phyloP scores from a whole-genome alignment of 495 filamentous ascomycete genomes.

The Daldinia grandis region DNA sequence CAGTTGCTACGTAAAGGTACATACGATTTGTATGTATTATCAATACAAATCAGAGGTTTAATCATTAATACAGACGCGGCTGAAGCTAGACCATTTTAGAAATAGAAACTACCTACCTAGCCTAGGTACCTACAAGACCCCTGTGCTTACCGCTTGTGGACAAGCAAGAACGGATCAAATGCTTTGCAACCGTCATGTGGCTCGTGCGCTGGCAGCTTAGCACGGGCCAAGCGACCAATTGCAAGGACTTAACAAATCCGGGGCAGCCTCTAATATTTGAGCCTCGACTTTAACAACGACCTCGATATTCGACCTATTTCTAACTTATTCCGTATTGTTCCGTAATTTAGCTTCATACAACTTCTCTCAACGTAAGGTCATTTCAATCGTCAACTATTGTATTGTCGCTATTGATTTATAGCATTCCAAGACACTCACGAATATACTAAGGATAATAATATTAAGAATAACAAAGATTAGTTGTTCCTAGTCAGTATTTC shows the following conservation, averaged over 20 bases:
- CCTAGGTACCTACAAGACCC: slow-evolving; percentile 28
- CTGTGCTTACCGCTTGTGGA: slow-evolving; percentile 23
- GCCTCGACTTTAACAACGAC: slow-evolving; percentile 12
- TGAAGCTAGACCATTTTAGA: slow-evolving; percentile 35
- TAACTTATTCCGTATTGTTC: not conserved
- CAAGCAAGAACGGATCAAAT: slow-evolving; percentile 10
- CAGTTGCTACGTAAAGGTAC: not conserved
- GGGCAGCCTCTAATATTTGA: slow-evolving; percentile 28
- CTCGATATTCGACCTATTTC: slow-evolving; percentile 15
- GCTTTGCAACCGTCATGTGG: slow-evolving; percentile 31
- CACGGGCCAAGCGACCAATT: slow-evolving; percentile 16
- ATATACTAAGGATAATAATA: too few relatives aligned
- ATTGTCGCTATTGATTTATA: not conserved
- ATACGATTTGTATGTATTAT: not conserved
- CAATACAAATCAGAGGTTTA: slow-evolving; percentile 13
- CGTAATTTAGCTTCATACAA: not conserved
- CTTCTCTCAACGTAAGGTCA: not conserved
- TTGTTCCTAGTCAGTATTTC: not conserved
- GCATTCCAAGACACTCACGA: not conserved
- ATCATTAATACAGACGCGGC: slow-evolving; percentile 27
- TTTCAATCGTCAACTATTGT: not conserved
- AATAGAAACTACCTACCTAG: too few relatives aligned
- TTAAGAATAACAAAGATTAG: not conserved
- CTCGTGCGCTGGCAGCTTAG: slow-evolving; percentile 22
- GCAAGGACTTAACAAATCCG: slow-evolving; percentile 16